Conservation (phyloP, 2,329 filamentous ascomycete genomes). For the Hymenoscyphus repandus region DNA sequence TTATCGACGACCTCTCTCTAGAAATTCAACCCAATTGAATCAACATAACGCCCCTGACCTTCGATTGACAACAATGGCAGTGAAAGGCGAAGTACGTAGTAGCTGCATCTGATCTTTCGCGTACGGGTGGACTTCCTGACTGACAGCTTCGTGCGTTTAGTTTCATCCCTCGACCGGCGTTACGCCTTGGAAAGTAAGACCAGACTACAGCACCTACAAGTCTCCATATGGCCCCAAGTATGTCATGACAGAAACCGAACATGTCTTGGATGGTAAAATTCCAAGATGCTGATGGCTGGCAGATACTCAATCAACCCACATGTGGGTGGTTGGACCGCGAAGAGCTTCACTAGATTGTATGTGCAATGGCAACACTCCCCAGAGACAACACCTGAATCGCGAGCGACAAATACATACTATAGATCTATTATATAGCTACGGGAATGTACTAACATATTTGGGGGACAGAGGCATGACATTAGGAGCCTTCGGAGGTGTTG, state of each 20-base stretch:
- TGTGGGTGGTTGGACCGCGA: constrained; percentile 46
- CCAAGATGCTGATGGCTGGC: constrained; percentile 8
- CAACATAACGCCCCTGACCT: not conserved
- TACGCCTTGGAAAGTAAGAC: constrained; percentile 8
- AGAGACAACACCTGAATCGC: not conserved
- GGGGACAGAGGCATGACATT: constrained; percentile 44
- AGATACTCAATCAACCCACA: constrained; percentile 58
- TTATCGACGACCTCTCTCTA: constrained; percentile 3
- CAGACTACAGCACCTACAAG: constrained; percentile 41
- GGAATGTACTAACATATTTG: constrained; percentile 4
- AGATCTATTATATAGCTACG: not conserved
- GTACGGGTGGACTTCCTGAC: not conserved
- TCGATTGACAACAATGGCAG: constrained; percentile 10
- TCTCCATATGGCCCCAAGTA: constrained; percentile 64
- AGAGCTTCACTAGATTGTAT: constrained; percentile 46
- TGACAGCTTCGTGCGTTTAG: constrained; percentile 8
- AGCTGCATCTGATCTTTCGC: constrained; percentile 13
- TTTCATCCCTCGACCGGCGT: constrained; percentile 19
- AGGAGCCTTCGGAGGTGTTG: constrained; percentile 52
- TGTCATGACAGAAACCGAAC: constrained; percentile 28
- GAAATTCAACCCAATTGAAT: constrained; percentile 15
- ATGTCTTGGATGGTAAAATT: not conserved
- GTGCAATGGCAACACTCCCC: constrained; percentile 9
- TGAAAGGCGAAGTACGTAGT: constrained; percentile 13
- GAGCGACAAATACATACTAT: not conserved